phyloP scores from a whole-genome alignment of 495 filamentous ascomycete species.

The Rhypophila decipiens region DNA sequence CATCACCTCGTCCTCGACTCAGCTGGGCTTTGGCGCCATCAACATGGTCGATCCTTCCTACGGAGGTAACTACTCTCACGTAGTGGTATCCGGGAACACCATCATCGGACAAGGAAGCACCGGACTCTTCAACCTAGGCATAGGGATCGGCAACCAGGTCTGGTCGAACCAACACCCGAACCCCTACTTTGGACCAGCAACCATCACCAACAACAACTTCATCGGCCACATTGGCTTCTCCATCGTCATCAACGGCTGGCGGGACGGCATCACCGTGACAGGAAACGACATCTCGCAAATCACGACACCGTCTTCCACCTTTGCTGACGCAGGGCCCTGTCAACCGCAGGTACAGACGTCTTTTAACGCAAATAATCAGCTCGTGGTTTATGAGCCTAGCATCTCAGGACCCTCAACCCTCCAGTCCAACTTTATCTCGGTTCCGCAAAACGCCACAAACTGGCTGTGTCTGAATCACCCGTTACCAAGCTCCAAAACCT shows the following conservation, averaged over 20 bases:
- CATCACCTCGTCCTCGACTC: conserved; percentile 8
- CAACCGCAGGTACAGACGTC: not conserved
- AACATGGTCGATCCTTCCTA: conserved; percentile 13
- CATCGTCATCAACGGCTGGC: conserved; percentile 13
- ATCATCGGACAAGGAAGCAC: conserved; percentile 3
- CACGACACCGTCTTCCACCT: not conserved
- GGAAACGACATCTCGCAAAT: conserved; percentile 7
- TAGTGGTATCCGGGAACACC: conserved; percentile 9
- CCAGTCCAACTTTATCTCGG: conserved; percentile 4
- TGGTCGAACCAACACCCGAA: conserved; percentile 7
- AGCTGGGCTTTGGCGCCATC: conserved; percentile 11
- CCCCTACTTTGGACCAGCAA: conserved; percentile 9
- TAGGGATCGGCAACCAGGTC: conserved; percentile 10
- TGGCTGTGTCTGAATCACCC: conserved; percentile 12
- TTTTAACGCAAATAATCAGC: conserved; percentile 7
- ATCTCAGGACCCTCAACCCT: conserved; percentile 1
- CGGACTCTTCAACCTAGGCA: conserved; percentile 9
- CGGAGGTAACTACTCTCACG: conserved; percentile 8
- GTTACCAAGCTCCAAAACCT: conserved; percentile 1
- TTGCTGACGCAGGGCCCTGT: conserved; percentile 2
- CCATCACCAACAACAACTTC: conserved; percentile 11
- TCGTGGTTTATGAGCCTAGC: conserved; percentile 7
- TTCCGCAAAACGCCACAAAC: conserved; percentile 8
- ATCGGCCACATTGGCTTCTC: conserved; percentile 10
- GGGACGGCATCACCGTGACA: conserved; percentile 9